Conservation (phyloP, 1,284 basidiomycete genomes). For the Fomitiporia mediterranea region DNA sequence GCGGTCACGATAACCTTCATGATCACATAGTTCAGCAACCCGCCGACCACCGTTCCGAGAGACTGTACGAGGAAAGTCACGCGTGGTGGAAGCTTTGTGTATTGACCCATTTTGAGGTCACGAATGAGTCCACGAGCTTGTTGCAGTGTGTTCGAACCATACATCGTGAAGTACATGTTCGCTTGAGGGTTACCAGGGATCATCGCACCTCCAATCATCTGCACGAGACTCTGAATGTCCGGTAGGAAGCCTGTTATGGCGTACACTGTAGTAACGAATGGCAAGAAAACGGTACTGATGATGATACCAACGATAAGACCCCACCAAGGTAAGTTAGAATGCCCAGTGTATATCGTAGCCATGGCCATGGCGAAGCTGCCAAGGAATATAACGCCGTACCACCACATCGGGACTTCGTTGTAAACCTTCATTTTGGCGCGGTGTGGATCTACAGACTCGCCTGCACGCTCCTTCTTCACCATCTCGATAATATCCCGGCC, state of each 20-base stretch:
- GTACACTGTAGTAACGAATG: slow-evolving; percentile 14
- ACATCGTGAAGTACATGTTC: slow-evolving; percentile 37
- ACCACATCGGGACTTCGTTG: slow-evolving; percentile 55
- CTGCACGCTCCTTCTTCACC: slow-evolving; percentile 29
- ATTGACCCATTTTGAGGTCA: slow-evolving; percentile 48
- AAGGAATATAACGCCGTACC: slow-evolving; percentile 47
- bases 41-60: slow-evolving; percentile 34
- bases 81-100: slow-evolving; percentile 48
- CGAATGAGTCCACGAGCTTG: slow-evolving; percentile 31
- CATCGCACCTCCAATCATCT: slow-evolving; percentile 38
- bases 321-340: slow-evolving; percentile 52
- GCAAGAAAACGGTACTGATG: slow-evolving; percentile 13
- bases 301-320: slow-evolving; percentile 29
- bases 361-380: slow-evolving; percentile 45
- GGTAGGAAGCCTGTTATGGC: slow-evolving; percentile 24
- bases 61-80: slow-evolving; percentile 41
- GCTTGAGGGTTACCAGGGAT: slow-evolving; percentile 40
- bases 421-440: slow-evolving; percentile 57
- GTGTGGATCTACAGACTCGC: slow-evolving; percentile 30
- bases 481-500: slow-evolving; percentile 43
- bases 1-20: slow-evolving; percentile 26
- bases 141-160: slow-evolving; percentile 20
- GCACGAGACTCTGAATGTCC: slow-evolving; percentile 24
- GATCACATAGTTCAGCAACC: slow-evolving; percentile 28
- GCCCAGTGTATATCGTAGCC: slow-evolving; percentile 47